Conservation (phyloP, 176 grass and related monocot species). For the Rhynchospora breviuscula region DNA sequence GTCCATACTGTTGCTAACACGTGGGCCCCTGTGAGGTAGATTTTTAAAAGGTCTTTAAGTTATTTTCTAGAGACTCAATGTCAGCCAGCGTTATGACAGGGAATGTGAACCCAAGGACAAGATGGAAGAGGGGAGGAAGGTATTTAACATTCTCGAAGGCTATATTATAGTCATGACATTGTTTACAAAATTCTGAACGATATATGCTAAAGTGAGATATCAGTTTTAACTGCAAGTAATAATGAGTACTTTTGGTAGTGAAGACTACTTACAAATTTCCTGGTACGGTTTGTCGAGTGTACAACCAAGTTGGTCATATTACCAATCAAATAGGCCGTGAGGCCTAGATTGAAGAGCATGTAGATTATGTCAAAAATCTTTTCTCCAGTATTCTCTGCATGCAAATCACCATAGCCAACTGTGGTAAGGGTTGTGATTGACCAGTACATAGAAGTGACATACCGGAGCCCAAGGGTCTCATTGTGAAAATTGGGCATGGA, state of each 20-base stretch:
- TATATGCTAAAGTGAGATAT: not conserved
- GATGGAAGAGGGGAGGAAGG: not conserved
- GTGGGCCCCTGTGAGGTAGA: no score
- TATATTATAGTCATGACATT: not conserved
- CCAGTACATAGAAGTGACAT: constrained; percentile 93
- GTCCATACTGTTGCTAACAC: no score
- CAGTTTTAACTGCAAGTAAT: not conserved
- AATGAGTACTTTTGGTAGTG: not conserved
- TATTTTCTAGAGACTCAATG: no score
- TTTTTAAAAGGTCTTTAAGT: no score
- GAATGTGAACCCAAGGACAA: not conserved
- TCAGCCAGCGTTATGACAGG: no score
- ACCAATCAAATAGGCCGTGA: constrained; percentile 97
- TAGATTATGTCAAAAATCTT: constrained; percentile 94
- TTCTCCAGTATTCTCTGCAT: constrained; percentile 79
- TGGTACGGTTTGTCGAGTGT: constrained; percentile 83
- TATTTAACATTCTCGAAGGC: no score
- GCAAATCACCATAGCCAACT: constrained; percentile 94
- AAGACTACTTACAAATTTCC: constrained; percentile 75
- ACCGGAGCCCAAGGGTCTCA: constrained; percentile 54
- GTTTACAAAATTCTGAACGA: not conserved
- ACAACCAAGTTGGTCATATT: constrained; percentile 99
- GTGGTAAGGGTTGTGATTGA: constrained; percentile 98
- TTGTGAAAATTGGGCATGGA: constrained; percentile 77
- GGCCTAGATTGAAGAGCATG: constrained; percentile 98